Base-by-base conservation (phyloP, 177 flowering plant genomes). In the Telopea speciosissima region DNA sequence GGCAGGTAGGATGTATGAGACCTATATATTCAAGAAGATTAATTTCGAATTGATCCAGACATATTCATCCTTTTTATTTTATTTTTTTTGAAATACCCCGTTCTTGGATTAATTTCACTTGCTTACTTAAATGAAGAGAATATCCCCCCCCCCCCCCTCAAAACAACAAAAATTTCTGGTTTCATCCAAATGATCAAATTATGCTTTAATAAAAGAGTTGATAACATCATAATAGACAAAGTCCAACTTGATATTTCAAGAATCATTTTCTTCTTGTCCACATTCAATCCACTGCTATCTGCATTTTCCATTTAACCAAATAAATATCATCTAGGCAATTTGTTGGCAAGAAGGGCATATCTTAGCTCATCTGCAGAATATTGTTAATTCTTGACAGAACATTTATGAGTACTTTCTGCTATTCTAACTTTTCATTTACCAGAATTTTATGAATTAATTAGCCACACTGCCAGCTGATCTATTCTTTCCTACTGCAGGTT, bases 401-500 rank as follows among this genome's bases (percentile, higher is more conserved):
- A 1, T 45, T 45, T 45, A 12, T 2, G 17, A 45, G 14, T 12
- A 45, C 19, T 45, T 12, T 45, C 17, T 45, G 19, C 54, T 45
- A 45, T 45, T 45, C 54, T 16, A 45, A 45, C 54, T 11, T 45
- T 45, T 13, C 54, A 45, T 45, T 45, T 0, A 45, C 54, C 54
- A 45, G 19, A 8, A 45, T 45, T 33, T 45, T 16, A 40, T 44
- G 22, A 19, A 62, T 33, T 33, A 19, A 33, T 24, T 54, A 45
- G 28, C 16, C 40, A 11, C 56, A 71, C 24, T 61, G 10, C n/a
- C 74, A 64, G 54, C 33, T 77, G 52, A 66, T 71, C 10, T 73
- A 5, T 52, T 74, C 66, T 73, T 62, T 33, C 69, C 42, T 70
- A 65, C 66, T 79, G 69, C 87, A 93, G 98, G 85, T 88, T 71